phyloP scores from a whole-genome alignment of 169 alveolate species.

The Plasmodium malariae region DNA sequence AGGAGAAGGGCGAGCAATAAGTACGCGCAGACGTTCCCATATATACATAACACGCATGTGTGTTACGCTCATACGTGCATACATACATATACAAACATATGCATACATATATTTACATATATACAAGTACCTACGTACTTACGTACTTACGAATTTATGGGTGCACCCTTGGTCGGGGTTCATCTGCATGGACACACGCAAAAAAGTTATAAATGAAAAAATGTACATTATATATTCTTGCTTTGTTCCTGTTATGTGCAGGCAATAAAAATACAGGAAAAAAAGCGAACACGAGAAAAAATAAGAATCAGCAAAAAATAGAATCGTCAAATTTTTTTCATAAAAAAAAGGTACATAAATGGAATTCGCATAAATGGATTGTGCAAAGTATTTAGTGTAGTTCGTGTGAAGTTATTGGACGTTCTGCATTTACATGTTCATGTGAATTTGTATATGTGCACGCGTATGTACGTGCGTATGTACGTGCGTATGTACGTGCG shows the following conservation, averaged over 20 bases:
- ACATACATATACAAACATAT: not conserved
- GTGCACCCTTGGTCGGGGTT: too few relatives aligned
- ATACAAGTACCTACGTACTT: too few relatives aligned
- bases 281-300: constrained; percentile 1
- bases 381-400: too few relatives aligned
- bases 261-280: not conserved
- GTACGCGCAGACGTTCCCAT: not conserved
- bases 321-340: constrained; percentile 56
- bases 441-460: too few relatives aligned
- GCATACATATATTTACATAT: not conserved
- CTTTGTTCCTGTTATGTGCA: not conserved
- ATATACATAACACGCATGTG: not conserved
- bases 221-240: not conserved
- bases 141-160: too few relatives aligned
- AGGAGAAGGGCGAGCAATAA: not conserved
- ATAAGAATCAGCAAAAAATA: constrained; percentile 9
- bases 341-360: constrained; percentile 72
- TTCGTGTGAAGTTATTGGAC: too few relatives aligned
- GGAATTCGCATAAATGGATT: too few relatives aligned
- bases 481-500: too few relatives aligned
- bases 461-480: too few relatives aligned
- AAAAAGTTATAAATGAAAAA: not conserved
- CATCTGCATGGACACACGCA: too few relatives aligned
- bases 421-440: too few relatives aligned
- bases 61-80: not conserved